Base-by-base conservation (phyloP, 2,329 filamentous ascomycete species). In the Sporothrix brunneoviolacea region DNA sequence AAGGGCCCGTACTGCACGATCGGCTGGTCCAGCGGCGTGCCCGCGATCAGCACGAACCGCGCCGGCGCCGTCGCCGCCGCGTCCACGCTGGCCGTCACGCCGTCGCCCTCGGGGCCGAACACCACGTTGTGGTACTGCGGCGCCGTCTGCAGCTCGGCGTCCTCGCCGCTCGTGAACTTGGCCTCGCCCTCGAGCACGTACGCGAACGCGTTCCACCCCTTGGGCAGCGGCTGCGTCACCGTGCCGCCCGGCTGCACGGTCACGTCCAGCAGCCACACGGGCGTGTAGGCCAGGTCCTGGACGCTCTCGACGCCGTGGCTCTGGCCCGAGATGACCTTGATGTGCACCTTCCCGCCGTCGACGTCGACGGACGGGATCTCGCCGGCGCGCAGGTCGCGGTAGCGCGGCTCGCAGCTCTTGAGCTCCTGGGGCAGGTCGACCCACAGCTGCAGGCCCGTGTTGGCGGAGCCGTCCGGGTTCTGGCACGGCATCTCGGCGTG, bases 401-500 rank as follows among this genome's bases (percentile, higher is more conserved):
- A 97, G 40, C 91, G 80, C 33, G 91, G 91, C 68, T 97, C 91
- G 71, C 88, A 95, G 58, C 73, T 75, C 75, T 97, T 97, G 49
- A 96, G 75, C 33, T 84, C 68, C 61, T 81, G 70, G 6, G 93
- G 91, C 10, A 97, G 72, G 65, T 97, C 91, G 41, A 97, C 91
- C 91, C 93, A 97, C 19, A 97, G 76, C 72, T 97, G 93, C 70
- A 97, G 80, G 30, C 91, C 91, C 48, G 94, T 77, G 65, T 91
- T 95, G 53, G 84, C 73, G 51, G 74, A 79, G 45, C 88, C 88
- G 64, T 93, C 87, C 1, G 75, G 65, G 64, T 89, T 88, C 62
- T 87, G 81, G 49, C 80, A 78, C 9, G 91, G 91, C 90, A 97
- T 96, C 70, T 97, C 91, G 33, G 91, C 88, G 68, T 97, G 93